Evolutionary conservation across 352 stramenopile species (phyloP).

Genomic region (Globisporangium yorkense): DNA sequence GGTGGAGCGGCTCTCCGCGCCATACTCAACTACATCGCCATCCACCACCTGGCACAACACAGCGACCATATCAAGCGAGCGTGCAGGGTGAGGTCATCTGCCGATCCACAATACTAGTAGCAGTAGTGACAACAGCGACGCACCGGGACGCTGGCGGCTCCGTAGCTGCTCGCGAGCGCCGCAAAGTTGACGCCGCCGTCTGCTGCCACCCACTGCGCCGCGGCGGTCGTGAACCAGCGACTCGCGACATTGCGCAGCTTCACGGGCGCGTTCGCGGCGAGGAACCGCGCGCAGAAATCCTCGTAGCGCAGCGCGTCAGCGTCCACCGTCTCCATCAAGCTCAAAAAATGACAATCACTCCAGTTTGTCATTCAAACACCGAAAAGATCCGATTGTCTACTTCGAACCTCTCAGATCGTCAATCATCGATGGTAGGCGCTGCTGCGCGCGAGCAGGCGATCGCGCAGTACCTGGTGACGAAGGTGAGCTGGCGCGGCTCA

Average conservation of each 20-base stretch:
- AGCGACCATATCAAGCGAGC: neutral
- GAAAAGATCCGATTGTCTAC: neutral
- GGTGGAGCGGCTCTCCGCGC: conserved; percentile 38
- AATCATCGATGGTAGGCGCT: neutral
- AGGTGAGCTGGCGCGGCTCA: conserved; percentile 60
- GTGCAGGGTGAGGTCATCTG: neutral
- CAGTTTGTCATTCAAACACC: neutral
- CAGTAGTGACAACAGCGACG: neutral
- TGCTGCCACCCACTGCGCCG: conserved; percentile 10
- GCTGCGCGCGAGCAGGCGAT: conserved; percentile 24
- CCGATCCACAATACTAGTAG: too few relatives aligned
- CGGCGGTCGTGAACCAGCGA: conserved; percentile 21
- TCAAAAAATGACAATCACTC: neutral
- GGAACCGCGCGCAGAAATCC: conserved; percentile 69
- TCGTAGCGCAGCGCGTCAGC: conserved; percentile 50
- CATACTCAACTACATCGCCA: conserved; percentile 53
- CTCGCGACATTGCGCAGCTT: conserved; percentile 52
- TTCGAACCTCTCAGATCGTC: neutral
- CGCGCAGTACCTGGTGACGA: conserved; percentile 64
- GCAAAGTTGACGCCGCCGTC: conserved; percentile 16
- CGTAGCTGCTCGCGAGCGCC: conserved; percentile 37
- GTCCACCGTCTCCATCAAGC: conserved; percentile 53
- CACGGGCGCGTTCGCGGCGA: conserved; percentile 61
- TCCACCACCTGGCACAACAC: conserved; percentile 42
- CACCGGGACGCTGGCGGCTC: conserved; percentile 48